A percentile compares a stretch with the other conserved stretches of the same genome.
phyloP scores from a whole-genome alignment of 2,329 filamentous ascomycete genomes.

The Dothideomycetes sp. region DNA sequence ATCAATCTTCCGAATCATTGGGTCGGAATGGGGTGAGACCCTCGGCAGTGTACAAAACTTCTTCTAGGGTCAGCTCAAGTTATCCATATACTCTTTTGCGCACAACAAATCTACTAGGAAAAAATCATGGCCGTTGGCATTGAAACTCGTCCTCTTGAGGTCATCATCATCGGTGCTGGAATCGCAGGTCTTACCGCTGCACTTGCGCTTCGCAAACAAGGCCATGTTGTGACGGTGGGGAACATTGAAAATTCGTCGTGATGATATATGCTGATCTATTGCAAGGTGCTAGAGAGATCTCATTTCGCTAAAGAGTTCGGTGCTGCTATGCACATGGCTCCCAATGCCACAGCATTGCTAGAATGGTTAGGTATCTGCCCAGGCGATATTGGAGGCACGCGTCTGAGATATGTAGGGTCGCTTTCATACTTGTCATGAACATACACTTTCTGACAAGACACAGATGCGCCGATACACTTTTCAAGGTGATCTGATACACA shows the following conservation, averaged over 20 bases:
- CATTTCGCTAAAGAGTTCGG: conserved; percentile 7
- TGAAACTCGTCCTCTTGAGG: conserved; percentile 7
- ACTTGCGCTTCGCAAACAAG: conserved; percentile 11
- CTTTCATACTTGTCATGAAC: too few species aligned
- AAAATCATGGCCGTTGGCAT: conserved; percentile 3
- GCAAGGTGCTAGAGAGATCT: conserved; percentile 8
- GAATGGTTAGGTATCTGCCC: conserved; percentile 9
- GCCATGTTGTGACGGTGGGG: conserved; percentile 6
- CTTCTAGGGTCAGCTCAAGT: too few species aligned
- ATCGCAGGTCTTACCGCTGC: conserved; percentile 14
- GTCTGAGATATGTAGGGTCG: neutral
- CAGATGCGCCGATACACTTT: conserved; percentile 8
- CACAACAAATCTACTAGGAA: too few species aligned
- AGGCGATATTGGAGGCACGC: conserved; percentile 8
- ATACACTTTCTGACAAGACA: neutral
- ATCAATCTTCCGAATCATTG: too few species aligned
- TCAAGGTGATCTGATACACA: conserved; percentile 1
- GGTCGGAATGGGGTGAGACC: too few species aligned
- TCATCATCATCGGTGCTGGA: conserved; percentile 13
- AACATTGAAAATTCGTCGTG: neutral
- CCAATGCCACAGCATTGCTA: conserved; percentile 6
- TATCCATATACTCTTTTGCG: too few species aligned
- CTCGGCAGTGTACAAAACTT: too few species aligned
- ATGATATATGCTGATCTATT: neutral
- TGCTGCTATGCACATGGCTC: conserved; percentile 12